These are phyloP conservation scores for Lasiosphaeria miniovina DNA, from an alignment of 495 filamentous ascomycete genomes.

Conservation along the genomic window DNA sequence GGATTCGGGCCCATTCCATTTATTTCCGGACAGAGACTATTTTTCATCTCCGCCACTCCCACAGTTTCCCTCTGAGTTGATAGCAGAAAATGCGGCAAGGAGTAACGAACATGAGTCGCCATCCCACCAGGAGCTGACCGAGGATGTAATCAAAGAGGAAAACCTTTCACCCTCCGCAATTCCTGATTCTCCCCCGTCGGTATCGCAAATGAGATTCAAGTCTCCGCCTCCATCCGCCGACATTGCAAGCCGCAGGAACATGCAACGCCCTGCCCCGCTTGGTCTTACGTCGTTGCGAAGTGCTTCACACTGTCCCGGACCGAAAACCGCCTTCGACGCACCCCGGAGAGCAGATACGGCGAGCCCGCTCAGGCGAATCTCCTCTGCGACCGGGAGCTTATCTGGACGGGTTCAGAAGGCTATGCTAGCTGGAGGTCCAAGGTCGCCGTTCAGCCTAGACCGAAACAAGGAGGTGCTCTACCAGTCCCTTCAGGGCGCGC, in stretches of 20 bases:
- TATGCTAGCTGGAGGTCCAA: constrained; percentile 33
- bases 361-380: constrained; percentile 47
- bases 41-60: constrained; percentile 18
- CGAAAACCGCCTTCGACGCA: constrained; percentile 40
- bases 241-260: constrained; percentile 47
- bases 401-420: constrained; percentile 42
- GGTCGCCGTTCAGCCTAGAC: constrained; percentile 43
- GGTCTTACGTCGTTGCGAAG: constrained; percentile 35
- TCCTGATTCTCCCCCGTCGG: constrained; percentile 24
- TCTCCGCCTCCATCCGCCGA: constrained; percentile 47
- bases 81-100: constrained; percentile 10
- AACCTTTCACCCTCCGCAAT: constrained; percentile 28
- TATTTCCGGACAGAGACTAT: constrained; percentile 25
- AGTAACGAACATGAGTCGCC: constrained; percentile 9
- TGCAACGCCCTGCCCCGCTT: constrained; percentile 41
- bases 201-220: constrained; percentile 34
- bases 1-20: constrained; percentile 11
- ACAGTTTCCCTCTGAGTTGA: constrained; percentile 25
- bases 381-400: constrained; percentile 38
- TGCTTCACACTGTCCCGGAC: constrained; percentile 30
- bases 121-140: constrained; percentile 16
- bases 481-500: constrained; percentile 34
- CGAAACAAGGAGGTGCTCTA: constrained; percentile 41
- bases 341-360: constrained; percentile 35
- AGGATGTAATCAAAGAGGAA: constrained; percentile 22